These are phyloP conservation scores for Metarhizium anisopliae DNA, from an alignment of 2,329 filamentous ascomycete species.

Conservation along the genomic window DNA sequence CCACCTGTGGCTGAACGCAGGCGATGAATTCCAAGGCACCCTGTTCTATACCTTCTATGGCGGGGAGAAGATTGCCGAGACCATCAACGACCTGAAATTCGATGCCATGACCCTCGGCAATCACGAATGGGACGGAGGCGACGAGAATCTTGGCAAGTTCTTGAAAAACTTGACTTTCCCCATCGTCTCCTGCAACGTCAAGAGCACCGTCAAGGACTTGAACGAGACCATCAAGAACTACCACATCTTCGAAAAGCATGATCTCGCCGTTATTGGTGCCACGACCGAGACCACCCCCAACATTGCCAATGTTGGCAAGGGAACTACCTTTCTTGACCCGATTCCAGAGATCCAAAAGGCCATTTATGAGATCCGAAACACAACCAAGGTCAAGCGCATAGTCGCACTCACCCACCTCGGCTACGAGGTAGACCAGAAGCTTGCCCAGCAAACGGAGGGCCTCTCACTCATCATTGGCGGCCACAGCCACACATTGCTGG, in stretches of 20 bases:
- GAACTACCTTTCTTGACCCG: slow-evolving; percentile 50
- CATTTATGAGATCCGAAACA: slow-evolving; percentile 51
- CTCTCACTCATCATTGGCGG: slow-evolving; percentile 61
- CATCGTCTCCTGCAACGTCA: slow-evolving; percentile 53
- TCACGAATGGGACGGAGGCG: slow-evolving; percentile 58
- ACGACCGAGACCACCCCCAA: slow-evolving; percentile 29
- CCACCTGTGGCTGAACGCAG: slow-evolving; percentile 54
- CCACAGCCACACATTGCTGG: slow-evolving; percentile 52
- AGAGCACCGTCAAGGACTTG: slow-evolving; percentile 48
- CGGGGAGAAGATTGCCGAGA: slow-evolving; percentile 59
- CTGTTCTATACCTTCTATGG: slow-evolving; percentile 59
- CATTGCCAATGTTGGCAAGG: slow-evolving; percentile 49
- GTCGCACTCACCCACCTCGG: slow-evolving; percentile 60
- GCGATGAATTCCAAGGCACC: slow-evolving; percentile 63
- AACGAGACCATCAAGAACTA: slow-evolving; percentile 58
- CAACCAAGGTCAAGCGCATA: slow-evolving; percentile 54
- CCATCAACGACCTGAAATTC: slow-evolving; percentile 56
- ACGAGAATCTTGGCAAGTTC: slow-evolving; percentile 53
- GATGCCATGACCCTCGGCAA: slow-evolving; percentile 61
- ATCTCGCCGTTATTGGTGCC: slow-evolving; percentile 54
- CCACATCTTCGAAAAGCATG: slow-evolving; percentile 52
- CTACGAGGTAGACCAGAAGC: slow-evolving; percentile 52
- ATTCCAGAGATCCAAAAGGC: slow-evolving; percentile 50
- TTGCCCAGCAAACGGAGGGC: slow-evolving; percentile 50
- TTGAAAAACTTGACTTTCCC: slow-evolving; percentile 56